A percentile compares a stretch with the other conserved stretches of the same genome.
These are phyloP conservation scores for Letharia columbiana DNA, from an alignment of 495 filamentous ascomycete genomes.

Conservation along the genomic window DNA sequence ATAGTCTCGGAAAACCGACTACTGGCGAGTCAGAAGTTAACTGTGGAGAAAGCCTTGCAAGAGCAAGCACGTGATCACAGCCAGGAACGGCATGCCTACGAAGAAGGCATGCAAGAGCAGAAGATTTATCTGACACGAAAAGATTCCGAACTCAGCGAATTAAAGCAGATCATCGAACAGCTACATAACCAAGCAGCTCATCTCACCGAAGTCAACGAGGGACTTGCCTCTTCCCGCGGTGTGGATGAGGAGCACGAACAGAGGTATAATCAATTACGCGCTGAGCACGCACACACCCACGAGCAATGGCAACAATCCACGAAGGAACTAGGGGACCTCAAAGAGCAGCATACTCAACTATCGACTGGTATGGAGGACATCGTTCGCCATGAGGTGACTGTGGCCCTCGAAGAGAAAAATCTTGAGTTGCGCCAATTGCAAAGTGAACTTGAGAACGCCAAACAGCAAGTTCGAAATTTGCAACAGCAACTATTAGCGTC, in stretches of 20 bases:
- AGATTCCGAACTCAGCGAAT: conserved; percentile 71
- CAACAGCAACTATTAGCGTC: conserved; percentile 73
- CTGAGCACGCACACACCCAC: conserved; percentile 36
- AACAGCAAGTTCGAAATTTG: conserved; percentile 68
- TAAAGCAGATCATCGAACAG: conserved; percentile 66
- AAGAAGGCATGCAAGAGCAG: conserved; percentile 47
- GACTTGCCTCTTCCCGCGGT: conserved; percentile 58
- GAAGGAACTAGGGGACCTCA: conserved; percentile 33
- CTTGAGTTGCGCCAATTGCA: conserved; percentile 67
- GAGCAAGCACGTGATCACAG: conserved; percentile 40
- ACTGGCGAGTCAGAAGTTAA: conserved; percentile 60
- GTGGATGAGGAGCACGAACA: conserved; percentile 58
- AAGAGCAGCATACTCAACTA: conserved; percentile 49
- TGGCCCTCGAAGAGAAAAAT: conserved; percentile 62
- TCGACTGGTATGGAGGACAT: conserved; percentile 55
- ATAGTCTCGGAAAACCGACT: conserved; percentile 71
- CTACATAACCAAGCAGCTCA: conserved; percentile 69
- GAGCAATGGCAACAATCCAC: conserved; percentile 3
- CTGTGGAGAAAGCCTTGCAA: conserved; percentile 53
- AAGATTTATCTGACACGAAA: conserved; percentile 48
- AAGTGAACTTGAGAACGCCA: conserved; percentile 65
- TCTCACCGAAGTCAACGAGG: conserved; percentile 65
- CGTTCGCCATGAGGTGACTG: conserved; percentile 52
- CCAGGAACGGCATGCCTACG: conserved; percentile 48
- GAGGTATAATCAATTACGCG: conserved; percentile 50